Conservation (phyloP, 164 flowering plant species). For the Piper longum region DNA sequence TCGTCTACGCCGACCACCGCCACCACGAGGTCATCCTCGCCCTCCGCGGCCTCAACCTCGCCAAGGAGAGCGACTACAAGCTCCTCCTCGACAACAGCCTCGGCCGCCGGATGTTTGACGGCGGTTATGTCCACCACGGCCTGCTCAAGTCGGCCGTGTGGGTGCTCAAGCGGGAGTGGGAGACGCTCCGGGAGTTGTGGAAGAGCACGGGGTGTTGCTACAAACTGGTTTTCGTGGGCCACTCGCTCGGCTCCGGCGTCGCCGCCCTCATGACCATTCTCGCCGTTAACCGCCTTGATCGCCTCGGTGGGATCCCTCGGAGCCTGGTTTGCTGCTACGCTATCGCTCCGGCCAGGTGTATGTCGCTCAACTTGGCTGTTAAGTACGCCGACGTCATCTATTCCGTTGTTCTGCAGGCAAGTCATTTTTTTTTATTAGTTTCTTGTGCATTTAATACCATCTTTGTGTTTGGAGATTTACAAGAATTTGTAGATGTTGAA, state of each 20-base stretch:
- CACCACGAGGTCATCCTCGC: slow-evolving; percentile 56
- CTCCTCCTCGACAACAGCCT: slow-evolving; percentile 45
- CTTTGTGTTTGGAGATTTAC: not conserved
- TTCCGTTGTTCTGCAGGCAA: slow-evolving; percentile 74
- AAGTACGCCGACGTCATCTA: slow-evolving; percentile 79
- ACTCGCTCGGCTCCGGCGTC: slow-evolving; percentile 80
- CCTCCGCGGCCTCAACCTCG: slow-evolving; percentile 68
- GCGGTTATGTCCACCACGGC: slow-evolving; percentile 81
- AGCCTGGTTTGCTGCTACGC: slow-evolving; percentile 43
- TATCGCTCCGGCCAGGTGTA: slow-evolving; percentile 83
- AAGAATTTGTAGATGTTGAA: too few relatives aligned
- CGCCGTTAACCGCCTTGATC: slow-evolving; percentile 44
- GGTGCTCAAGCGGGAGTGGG: slow-evolving; percentile 52
- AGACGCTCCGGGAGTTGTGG: slow-evolving; percentile 43
- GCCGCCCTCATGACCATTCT: slow-evolving; percentile 53
- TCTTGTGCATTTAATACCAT: not conserved
- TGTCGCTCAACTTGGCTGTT: slow-evolving; percentile 88
- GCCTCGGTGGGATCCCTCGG: slow-evolving; percentile 51
- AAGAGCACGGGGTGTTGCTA: slow-evolving; percentile 32
- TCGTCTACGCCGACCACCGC: slow-evolving; percentile 66
- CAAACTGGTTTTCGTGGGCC: slow-evolving; percentile 58
- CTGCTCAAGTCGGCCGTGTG: slow-evolving; percentile 67
- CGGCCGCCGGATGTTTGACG: slow-evolving; percentile 76
- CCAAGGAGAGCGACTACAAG: slow-evolving; percentile 67
- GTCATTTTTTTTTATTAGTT: not conserved